phyloP scores from a whole-genome alignment of 306 rosid genomes.

The Prunus salicina region DNA sequence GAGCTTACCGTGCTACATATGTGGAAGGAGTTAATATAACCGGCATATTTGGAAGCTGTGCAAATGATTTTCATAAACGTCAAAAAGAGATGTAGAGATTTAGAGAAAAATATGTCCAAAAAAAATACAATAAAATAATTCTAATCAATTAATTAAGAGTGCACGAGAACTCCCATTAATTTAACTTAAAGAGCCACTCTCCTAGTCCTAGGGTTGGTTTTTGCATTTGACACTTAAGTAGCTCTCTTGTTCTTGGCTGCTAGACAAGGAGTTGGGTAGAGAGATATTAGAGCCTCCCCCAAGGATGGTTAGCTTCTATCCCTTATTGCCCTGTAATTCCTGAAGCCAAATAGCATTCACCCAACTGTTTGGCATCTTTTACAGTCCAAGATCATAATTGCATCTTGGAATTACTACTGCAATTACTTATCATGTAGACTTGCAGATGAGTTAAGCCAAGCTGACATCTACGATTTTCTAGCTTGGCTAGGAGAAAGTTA shows the following conservation, averaged over 20 bases:
- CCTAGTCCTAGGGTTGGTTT: too few species aligned
- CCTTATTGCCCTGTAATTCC: too few species aligned
- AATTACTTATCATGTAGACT: neutral
- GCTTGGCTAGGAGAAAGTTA: neutral
- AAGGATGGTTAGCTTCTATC: too few species aligned
- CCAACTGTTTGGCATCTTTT: too few species aligned
- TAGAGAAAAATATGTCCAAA: neutral
- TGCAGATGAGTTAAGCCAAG: neutral
- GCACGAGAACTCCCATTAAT: neutral
- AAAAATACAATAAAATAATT: neutral
- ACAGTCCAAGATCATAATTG: neutral
- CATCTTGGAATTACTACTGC: neutral
- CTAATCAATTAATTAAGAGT: neutral
- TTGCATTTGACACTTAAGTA: too few species aligned
- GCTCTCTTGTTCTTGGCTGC: too few species aligned
- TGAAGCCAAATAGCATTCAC: too few species aligned
- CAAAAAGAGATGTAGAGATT: neutral
- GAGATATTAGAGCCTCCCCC: too few species aligned
- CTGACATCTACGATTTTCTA: neutral
- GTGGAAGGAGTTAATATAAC: slow-evolving; percentile 83
- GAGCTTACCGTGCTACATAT: slow-evolving; percentile 88
- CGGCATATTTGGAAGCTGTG: slow-evolving; percentile 97
- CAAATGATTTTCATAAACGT: neutral
- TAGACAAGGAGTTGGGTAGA: too few species aligned
- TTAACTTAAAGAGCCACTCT: too few species aligned